phyloP scores from a whole-genome alignment of 2,329 filamentous ascomycete genomes.

The Colletotrichum neosansevieriae region DNA sequence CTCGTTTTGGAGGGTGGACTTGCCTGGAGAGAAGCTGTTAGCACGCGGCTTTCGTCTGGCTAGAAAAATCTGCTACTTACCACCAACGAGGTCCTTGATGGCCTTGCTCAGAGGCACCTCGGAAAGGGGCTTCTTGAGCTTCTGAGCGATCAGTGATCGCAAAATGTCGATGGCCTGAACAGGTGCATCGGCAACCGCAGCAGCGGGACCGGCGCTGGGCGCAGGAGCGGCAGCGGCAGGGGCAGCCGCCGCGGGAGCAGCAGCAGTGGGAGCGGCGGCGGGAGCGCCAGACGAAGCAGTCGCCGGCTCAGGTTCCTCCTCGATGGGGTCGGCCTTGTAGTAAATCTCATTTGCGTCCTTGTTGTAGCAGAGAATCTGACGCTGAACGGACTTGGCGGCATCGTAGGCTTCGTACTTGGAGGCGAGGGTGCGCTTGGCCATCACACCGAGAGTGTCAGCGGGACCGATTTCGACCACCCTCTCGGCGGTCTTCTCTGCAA shows the following conservation, averaged over 20 bases:
- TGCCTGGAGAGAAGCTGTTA: conserved; percentile 69
- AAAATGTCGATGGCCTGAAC: conserved; percentile 92
- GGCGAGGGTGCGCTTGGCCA: conserved; percentile 95
- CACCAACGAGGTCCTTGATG: conserved; percentile 98
- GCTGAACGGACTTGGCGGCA: conserved; percentile 93
- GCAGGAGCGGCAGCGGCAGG: conserved; percentile 69
- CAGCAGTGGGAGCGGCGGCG: conserved; percentile 64
- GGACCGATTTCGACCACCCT: conserved; percentile 98
- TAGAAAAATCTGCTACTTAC: conserved; percentile 64
- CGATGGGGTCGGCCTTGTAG: conserved; percentile 95
- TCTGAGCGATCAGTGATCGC: conserved; percentile 90
- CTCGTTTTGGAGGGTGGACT: conserved; percentile 98
- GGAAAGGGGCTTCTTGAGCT: conserved; percentile 91
- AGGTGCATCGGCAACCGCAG: conserved; percentile 85
- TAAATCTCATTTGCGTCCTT: conserved; percentile 99
- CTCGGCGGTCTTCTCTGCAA: conserved; percentile 95
- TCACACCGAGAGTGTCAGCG: conserved; percentile 94
- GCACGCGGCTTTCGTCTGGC: neutral
- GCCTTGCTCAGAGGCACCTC: conserved; percentile 96
- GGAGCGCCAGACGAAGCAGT: conserved; percentile 61
- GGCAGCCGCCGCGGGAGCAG: conserved; percentile 65
- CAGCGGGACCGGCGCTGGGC: conserved; percentile 85
- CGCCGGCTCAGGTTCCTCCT: conserved; percentile 83
- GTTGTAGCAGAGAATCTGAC: conserved; percentile 99
- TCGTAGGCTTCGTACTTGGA: conserved; percentile 99